Evolutionary conservation across 306 rosid genomes (phyloP), one percentile per base, ranked within the genome.

Genomic region (Trifolium subterraneum): DNA sequence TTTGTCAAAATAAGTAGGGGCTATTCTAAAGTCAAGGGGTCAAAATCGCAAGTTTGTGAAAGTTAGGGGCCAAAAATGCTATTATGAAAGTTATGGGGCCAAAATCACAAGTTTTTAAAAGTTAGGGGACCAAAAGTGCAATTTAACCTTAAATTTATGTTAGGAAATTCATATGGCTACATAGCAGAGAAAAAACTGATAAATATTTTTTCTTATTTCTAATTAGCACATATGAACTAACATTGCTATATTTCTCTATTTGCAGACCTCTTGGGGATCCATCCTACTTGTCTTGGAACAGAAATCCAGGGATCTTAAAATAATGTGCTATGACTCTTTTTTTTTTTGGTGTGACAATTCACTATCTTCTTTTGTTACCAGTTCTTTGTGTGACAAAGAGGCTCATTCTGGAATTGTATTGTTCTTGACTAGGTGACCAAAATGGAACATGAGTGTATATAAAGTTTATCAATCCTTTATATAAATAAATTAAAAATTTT

Each of bases 231-330:
- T 51, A 18, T 4, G 36, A 64, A 60, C 64, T 85, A 74, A 82
- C 78, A 56, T 64, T 70, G 55, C 11, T 69, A 58, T 77, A 42
- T 76, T 73, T 48, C 9, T 59, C 72, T 68, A 55, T 14, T 7
- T 85, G 93, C 91, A 93, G 98, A 77, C 91, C 98, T 71, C 92
- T 91, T 68, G 98, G 97, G 44, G 98, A 93, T 79, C 91, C 96
- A 4, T 85, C 97, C 23, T 91, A 86, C 86, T 84, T 89, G 92
- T 88, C 97, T 47, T 91, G 97, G 98, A 93, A 93, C 86, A 87
- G 39, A 82, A 77, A 71, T 73, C 75, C 87, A 25, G 87, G 73
- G 78, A 70, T 4, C 8, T 25, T 84, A 73, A 77, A 71, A 73
- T 66, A 59, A 75, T 74, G 71, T 36, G 48, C 27, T 69, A 58